phyloP scores from a whole-genome alignment of 2,329 filamentous ascomycete genomes.

The Cladosporium sp. region DNA sequence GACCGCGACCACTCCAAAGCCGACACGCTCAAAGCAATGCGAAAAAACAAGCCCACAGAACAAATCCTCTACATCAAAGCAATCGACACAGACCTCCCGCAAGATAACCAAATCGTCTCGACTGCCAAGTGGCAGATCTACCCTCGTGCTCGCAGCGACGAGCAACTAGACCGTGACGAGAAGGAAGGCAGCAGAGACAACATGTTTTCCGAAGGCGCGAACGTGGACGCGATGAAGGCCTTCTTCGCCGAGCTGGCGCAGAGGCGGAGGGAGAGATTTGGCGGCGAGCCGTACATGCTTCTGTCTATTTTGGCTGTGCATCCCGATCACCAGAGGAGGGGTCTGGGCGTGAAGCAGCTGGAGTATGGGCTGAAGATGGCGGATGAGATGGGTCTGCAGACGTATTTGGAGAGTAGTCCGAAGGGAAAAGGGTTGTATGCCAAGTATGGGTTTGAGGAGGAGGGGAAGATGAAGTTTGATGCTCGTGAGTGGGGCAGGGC shows the following conservation, averaged over 20 bases:
- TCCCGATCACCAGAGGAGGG: constrained; percentile 37
- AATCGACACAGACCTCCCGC: constrained; percentile 26
- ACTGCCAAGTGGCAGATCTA: constrained; percentile 30
- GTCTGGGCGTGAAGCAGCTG: constrained; percentile 36
- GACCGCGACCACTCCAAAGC: constrained; percentile 14
- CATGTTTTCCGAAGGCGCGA: constrained; percentile 16
- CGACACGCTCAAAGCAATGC: constrained; percentile 9
- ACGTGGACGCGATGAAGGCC: constrained; percentile 18
- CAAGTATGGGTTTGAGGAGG: constrained; percentile 31
- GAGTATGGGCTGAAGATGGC: constrained; percentile 38
- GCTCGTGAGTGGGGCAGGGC: constrained; percentile 23
- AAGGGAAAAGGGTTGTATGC: constrained; percentile 38
- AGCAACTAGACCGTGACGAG: constrained; percentile 23
- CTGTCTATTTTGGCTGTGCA: constrained; percentile 33
- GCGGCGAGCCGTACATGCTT: constrained; percentile 23
- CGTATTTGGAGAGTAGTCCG: constrained; percentile 39
- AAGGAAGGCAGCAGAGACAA: constrained; percentile 17
- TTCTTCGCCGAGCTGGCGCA: constrained; percentile 19
- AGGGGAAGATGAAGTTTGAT: constrained; percentile 27
- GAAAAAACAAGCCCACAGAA: constrained; percentile 6
- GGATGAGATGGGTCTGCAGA: constrained; percentile 34
- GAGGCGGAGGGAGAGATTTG: constrained; percentile 23
- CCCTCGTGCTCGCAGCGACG: constrained; percentile 21
- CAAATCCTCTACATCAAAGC: constrained; percentile 22
- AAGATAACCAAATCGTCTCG: constrained; percentile 24